Conservation (phyloP, 1,139 yeast genomes). For the Geotrichum restrictum region DNA sequence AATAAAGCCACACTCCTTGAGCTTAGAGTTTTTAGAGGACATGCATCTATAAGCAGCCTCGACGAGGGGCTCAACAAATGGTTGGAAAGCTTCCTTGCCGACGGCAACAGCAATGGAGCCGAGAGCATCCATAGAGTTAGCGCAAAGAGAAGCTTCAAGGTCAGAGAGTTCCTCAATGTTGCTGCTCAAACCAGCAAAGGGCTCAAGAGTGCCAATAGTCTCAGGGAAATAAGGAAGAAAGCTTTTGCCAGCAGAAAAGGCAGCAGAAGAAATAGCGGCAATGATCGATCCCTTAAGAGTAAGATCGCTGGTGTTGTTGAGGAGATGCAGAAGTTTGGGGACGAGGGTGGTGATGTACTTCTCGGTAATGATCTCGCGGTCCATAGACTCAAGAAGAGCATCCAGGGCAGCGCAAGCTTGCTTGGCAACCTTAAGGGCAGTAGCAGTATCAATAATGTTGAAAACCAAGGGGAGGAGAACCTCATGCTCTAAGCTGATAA, state of each 20-base stretch:
- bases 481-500: constrained; percentile 77
- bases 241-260: constrained; percentile 87
- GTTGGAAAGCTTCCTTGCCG: constrained; percentile 81
- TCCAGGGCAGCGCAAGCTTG: constrained; percentile 90
- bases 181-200: constrained; percentile 57
- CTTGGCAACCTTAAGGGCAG: constrained; percentile 79
- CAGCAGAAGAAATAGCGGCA: constrained; percentile 95
- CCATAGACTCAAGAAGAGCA: constrained; percentile 86
- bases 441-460: constrained; percentile 78
- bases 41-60: constrained; percentile 83
- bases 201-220: constrained; percentile 76
- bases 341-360: constrained; percentile 82
- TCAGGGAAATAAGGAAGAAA: constrained; percentile 81
- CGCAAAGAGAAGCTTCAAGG: constrained; percentile 55
- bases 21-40: constrained; percentile 71
- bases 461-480: constrained; percentile 81
- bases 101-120: constrained; percentile 97
- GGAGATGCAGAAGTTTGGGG: constrained; percentile 82
- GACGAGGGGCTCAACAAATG: constrained; percentile 82
- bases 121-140: constrained; percentile 86
- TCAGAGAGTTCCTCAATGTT: constrained; percentile 34
- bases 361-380: constrained; percentile 72
- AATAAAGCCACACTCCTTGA: constrained; percentile 94
- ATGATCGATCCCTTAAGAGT: constrained; percentile 83
- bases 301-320: constrained; percentile 58